Base-by-base conservation (phyloP, 495 filamentous ascomycete genomes). In the Aspergillus nidulans region DNA sequence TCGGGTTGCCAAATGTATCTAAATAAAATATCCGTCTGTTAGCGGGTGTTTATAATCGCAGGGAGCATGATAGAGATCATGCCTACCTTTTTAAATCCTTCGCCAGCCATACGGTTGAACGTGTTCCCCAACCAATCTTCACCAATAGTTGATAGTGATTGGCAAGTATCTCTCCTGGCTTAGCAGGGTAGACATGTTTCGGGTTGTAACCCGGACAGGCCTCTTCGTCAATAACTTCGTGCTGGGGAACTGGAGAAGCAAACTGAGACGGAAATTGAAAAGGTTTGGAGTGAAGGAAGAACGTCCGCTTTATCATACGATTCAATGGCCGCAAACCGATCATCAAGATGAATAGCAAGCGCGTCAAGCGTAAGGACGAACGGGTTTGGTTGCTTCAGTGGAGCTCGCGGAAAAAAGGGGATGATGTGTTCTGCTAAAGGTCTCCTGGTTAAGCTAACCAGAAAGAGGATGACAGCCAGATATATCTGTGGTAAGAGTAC, bases 91-190 rank as follows among this genome's bases (percentile, higher is more conserved):
- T 48, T 36, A 73, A 41, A 63, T 74, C 67, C 50, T 62, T 59
- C 41, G 74, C 70, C 36, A 77, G 58, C 74, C 70, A 77, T 59
- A 73, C 65, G 34, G 72, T 76, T 50, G 70, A 75, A 9, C 49
- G 26, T 7, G 54, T 46, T 18, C 71, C 71, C 60, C 65, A 75
- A 47, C 71, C 71, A 42, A 74, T 50, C 53, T 74, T 76, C 16
- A 59, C 56, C 8, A 69, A 25, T 9, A 72, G 53, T 53, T 71
- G 67, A 49, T 63, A 76, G 28, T 55, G 47, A 18, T 69, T 52
- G 36, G 34, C 58, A 4, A 62, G 46, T 20, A 70, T 47, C n/a
- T 75, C 69, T 9, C 71, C 73, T 23, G 66, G 61, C 16, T 65
- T 66, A 19, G 57, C 65, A 12, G 72, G 70, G 58, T 70, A 75